phyloP scores from a whole-genome alignment of 208 protist genomes.

The Trypanosoma grayi region DNA sequence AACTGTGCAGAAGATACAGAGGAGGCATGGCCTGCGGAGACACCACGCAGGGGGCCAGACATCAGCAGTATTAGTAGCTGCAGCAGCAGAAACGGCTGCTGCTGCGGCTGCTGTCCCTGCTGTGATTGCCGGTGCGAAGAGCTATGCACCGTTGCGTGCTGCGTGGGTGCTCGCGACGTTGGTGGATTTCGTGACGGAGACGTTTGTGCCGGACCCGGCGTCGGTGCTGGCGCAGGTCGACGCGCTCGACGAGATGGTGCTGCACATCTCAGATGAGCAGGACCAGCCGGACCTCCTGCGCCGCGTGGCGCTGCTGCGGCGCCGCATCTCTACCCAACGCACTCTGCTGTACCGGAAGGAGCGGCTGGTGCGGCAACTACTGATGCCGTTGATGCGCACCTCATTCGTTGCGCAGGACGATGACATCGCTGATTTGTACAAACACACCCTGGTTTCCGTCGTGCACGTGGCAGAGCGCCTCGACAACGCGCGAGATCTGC shows the following conservation, averaged over 20 bases:
- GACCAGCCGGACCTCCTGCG: constrained; percentile 86
- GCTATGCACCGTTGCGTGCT: no score
- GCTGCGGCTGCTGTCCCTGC: not conserved
- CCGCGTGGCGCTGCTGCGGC: constrained; percentile 71
- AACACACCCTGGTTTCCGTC: constrained; percentile 47
- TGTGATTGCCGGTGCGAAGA: constrained; percentile 6
- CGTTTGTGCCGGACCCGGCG: constrained; percentile 67
- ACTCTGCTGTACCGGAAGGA: constrained; percentile 70
- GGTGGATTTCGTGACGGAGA: constrained; percentile 61
- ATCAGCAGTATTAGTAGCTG: no score
- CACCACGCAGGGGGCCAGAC: not conserved
- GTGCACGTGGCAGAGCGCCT: constrained; percentile 63
- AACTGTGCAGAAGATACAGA: constrained; percentile 40
- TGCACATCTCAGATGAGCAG: constrained; percentile 71
- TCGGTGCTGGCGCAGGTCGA: constrained; percentile 76
- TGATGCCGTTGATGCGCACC: constrained; percentile 67
- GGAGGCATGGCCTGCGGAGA: constrained; percentile 9
- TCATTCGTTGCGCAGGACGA: constrained; percentile 46
- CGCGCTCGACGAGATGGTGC: constrained; percentile 85
- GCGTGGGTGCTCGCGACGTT: constrained; percentile 64
- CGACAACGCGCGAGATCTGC: constrained; percentile 70
- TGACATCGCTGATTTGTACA: constrained; percentile 1
- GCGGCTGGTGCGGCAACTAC: constrained; percentile 65
- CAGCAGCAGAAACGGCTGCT: no score
- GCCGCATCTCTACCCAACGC: constrained; percentile 62